A percentile compares a stretch with the other conserved stretches of the same genome.
Conservation (phyloP, 352 stramenopile species). For the Phytopythium litorale region DNA sequence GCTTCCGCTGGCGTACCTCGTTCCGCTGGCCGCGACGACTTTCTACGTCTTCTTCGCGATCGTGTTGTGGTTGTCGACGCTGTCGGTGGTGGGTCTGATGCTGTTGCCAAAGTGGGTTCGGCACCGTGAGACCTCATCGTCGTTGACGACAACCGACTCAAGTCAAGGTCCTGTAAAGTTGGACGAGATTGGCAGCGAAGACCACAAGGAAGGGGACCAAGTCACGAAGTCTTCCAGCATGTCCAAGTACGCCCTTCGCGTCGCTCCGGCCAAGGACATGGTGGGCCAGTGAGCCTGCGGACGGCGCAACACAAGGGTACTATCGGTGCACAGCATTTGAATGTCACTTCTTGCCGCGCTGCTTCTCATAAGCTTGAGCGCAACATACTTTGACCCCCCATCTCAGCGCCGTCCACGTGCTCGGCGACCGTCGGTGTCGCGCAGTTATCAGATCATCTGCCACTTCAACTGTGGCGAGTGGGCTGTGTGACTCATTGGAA, state of each 20-base stretch:
- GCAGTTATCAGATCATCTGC: background rate
- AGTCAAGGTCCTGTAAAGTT: too few relatives aligned
- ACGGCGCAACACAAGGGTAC: background rate
- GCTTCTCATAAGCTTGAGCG: too few relatives aligned
- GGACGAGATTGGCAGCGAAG: background rate
- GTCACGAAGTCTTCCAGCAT: background rate
- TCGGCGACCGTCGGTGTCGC: too few relatives aligned
- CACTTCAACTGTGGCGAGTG: background rate
- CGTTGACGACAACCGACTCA: too few relatives aligned
- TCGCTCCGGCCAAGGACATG: background rate
- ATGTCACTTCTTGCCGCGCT: too few relatives aligned
- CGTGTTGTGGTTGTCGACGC: slow-evolving; percentile 6
- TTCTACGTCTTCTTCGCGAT: slow-evolving; percentile 14
- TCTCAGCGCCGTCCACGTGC: too few relatives aligned
- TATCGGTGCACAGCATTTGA: background rate
- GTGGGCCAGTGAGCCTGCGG: background rate
- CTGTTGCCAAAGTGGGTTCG: slow-evolving; percentile 8
- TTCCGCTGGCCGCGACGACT: slow-evolving; percentile 9
- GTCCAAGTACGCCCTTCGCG: background rate
- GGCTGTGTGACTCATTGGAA: background rate
- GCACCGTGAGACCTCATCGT: background rate
- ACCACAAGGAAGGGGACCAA: background rate
- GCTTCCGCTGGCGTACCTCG: slow-evolving; percentile 22
- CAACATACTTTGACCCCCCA: too few relatives aligned
- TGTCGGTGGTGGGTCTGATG: slow-evolving; percentile 10